Evolutionary conservation across 2,329 filamentous ascomycete genomes (phyloP), one percentile per base, ranked within the genome.

Genomic region (Parascedosporium putredinis): DNA sequence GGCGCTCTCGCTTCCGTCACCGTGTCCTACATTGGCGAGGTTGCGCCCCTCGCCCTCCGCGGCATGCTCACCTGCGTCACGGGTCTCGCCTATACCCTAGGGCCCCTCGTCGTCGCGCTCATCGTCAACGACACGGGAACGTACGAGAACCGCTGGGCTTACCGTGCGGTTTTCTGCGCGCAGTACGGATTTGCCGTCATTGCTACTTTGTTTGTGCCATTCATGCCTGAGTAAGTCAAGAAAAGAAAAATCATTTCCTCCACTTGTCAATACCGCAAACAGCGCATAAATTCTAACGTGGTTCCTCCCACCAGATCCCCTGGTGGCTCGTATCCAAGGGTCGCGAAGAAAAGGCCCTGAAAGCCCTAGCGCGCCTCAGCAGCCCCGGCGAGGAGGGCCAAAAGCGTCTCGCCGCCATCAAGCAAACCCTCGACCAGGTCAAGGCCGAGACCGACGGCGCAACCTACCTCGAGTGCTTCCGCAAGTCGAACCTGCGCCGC

Each of bases 401-500:
- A 23, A 44, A 44, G 42, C 22, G 24, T 14, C 42, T 44, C 22
- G 42, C 42, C 6, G 20, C 24, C 9, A 44, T 44, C 9, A 24
- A 25, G 42, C 42, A 24, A 29, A 68, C 64, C 0, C 58, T 69
- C 5, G 59, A 66, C 22, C 55, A 66, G 49, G 54, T 65, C 10
- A 57, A 56, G 36, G 46, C 51, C 36, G 65, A 71, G 52, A 67
- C 63, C 0, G 62, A 63, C 23, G 64, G 66, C 5, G 63, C 57
- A 2, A 66, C 62, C 0, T 70, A 68, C 46, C 31, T 64, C 5
- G 68, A 70, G 49, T 69, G 66, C 53, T 70, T 70, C 59, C 61
- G 62, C 3, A 59, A 59, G 18, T 56, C 59, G 33, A 58, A 64
- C 49, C 45, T 52, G 10, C 45, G 45, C 12, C 45, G 45, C 7